Base-by-base conservation (phyloP, 495 filamentous ascomycete species). In the Apiosordaria backusii region DNA sequence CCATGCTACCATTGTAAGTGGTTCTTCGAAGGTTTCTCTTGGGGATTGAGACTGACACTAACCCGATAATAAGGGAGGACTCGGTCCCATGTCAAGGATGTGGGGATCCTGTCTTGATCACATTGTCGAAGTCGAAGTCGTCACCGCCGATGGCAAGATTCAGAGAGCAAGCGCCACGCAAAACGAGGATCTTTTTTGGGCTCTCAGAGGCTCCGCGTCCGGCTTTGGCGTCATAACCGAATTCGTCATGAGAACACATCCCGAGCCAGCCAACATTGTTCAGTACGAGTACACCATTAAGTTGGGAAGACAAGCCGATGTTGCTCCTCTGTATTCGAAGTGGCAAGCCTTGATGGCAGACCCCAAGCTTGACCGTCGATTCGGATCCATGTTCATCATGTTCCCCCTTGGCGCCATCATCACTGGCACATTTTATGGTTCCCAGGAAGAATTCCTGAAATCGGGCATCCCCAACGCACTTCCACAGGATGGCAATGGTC, bases 191-290 rank as follows among this genome's bases (percentile, higher is more conserved):
- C 81, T 90, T 4, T 89, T 85, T 76, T 88, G 78, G 63, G 85
- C 83, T 15, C 70, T 89, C 45, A 81, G 80, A 65, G 87, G 88
- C 7, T 86, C 88, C 1, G 87, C 80, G 19, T 82, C 85, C 21
- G 84, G 83, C 21, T 87, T 90, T 61, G 88, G 87, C 57, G 79
- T 90, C 64, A 80, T 89, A 65, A 89, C 86, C 35, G 81, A 82
- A 55, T 90, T 91, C 67, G 82, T 88, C 26, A 61, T 90, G 19
- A 77, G 79, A 61, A 90, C 87, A 0, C 79, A 85, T 23, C 77
- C 83, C 0, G 87, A 87, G 29, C 88, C 88, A 1, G 72, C 70
- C 16, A 70, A 76, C 60, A 78, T 84, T 15, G 77, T 87, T 58
- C 81, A 85, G 57, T 86, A 82, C 72, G 75, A 77, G 6, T 85